Percentiles rank a stretch among this genome's conserved stretches.
Evolutionary conservation across 2,329 filamentous ascomycete species (phyloP).

Genomic region (Leptodontidium sp.): DNA sequence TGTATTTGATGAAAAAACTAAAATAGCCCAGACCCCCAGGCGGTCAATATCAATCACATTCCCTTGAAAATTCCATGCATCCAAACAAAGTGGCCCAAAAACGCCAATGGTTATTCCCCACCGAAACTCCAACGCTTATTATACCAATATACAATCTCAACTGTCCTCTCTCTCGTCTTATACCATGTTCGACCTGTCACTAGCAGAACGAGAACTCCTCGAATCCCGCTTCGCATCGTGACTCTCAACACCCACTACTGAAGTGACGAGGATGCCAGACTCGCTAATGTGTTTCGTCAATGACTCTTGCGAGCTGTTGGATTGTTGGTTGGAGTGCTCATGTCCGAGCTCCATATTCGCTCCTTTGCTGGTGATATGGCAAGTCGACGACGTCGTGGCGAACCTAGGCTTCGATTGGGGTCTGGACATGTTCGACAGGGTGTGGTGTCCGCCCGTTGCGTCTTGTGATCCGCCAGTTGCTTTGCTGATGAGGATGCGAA

Average conservation of each 20-base stretch:
- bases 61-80: no score
- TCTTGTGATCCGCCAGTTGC: not conserved
- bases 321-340: not conserved
- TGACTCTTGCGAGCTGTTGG: conserved; percentile 13
- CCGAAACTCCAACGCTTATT: conserved; percentile 15
- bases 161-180: not conserved
- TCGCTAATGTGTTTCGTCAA: conserved; percentile 18
- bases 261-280: conserved; percentile 9
- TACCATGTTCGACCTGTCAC: conserved; percentile 13
- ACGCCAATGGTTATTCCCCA: not conserved
- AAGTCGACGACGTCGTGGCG: not conserved
- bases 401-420: conserved; percentile 8
- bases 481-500: conserved; percentile 36
- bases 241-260: conserved; percentile 9
- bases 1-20: no score
- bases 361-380: conserved; percentile 18
- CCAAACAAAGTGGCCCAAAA: no score
- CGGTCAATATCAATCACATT: no score
- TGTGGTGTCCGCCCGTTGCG: not conserved
- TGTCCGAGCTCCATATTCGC: not conserved
- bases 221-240: conserved; percentile 13
- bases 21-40: no score
- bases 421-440: conserved; percentile 8
- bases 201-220: not conserved
- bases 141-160: not conserved